phyloP scores from a whole-genome alignment of 148 eudicot species.

The Nyssa sinensis region DNA sequence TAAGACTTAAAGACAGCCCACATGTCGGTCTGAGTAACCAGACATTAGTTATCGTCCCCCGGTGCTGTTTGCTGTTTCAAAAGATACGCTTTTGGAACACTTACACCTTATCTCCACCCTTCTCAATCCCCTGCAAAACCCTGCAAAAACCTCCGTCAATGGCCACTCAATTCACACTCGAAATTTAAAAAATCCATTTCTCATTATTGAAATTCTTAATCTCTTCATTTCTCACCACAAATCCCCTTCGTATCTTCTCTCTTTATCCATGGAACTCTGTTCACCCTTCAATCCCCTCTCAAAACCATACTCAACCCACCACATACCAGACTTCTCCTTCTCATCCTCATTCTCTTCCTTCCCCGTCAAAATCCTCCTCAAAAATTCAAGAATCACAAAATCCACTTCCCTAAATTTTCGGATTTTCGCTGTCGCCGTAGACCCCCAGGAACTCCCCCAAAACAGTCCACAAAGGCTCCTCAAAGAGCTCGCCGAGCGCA shows the following conservation, averaged over 20 bases:
- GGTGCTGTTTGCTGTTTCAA: no score
- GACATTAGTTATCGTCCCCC: no score
- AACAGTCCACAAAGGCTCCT: slow-evolving; percentile 83
- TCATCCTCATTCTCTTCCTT: slow-evolving; percentile 51
- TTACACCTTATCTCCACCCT: slow-evolving; percentile 8
- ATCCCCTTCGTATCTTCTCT: not conserved
- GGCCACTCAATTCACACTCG: slow-evolving; percentile 9
- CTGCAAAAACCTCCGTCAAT: slow-evolving; percentile 36
- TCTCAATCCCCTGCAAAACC: slow-evolving; percentile 24
- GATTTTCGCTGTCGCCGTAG: slow-evolving; percentile 45
- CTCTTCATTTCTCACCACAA: not conserved
- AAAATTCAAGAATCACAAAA: slow-evolving; percentile 17
- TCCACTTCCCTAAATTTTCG: slow-evolving; percentile 24
- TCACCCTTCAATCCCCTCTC: slow-evolving; percentile 61
- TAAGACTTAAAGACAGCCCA: no score
- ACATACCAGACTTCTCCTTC: slow-evolving; percentile 45
- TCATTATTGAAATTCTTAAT: not conserved
- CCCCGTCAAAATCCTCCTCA: slow-evolving; percentile 35
- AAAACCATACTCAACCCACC: slow-evolving; percentile 23
- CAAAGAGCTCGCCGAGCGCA: slow-evolving; percentile 75
- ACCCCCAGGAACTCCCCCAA: slow-evolving; percentile 68
- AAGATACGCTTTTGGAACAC: no score
- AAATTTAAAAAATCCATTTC: not conserved
- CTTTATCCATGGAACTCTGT: slow-evolving; percentile 60
- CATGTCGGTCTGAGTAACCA: no score